phyloP scores from a whole-genome alignment of 495 filamentous ascomycete species.

The Penicillium cosmopolitanum region DNA sequence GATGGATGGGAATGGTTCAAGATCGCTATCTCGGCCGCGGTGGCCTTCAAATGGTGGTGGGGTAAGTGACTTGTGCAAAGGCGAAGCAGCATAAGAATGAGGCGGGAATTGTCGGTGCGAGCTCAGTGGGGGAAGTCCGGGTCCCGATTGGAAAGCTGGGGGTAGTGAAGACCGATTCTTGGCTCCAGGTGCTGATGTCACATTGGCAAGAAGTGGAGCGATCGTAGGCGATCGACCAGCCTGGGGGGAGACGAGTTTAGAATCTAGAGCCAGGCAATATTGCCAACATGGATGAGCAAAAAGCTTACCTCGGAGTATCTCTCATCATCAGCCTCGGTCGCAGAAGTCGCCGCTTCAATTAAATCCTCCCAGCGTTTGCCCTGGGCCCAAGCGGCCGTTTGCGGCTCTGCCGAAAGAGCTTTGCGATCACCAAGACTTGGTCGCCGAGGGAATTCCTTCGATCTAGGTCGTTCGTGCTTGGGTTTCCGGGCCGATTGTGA shows the following conservation, averaged over 20 bases:
- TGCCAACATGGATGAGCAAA: not conserved
- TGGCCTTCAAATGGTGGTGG: slow-evolving; percentile 71
- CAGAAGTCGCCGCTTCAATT: slow-evolving; percentile 87
- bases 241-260: slow-evolving; percentile 33
- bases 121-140: slow-evolving; percentile 43
- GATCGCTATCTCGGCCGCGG: slow-evolving; percentile 55
- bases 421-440: slow-evolving; percentile 78
- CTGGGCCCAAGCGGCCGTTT: slow-evolving; percentile 66
- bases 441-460: slow-evolving; percentile 66
- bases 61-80: slow-evolving; percentile 82
- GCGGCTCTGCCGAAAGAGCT: slow-evolving; percentile 81
- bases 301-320: slow-evolving; percentile 62
- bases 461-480: slow-evolving; percentile 77
- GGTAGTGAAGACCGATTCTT: slow-evolving; percentile 79
- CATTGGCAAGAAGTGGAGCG: slow-evolving; percentile 44
- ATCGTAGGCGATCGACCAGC: slow-evolving; percentile 67
- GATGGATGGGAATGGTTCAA: slow-evolving; percentile 83
- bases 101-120: slow-evolving; percentile 59
- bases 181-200: slow-evolving; percentile 42
- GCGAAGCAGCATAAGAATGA: slow-evolving; percentile 81
- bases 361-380: slow-evolving; percentile 94
- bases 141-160: slow-evolving; percentile 54
- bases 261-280: slow-evolving; percentile 5
- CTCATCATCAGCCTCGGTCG: slow-evolving; percentile 85
- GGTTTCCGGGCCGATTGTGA: slow-evolving; percentile 70